Evolutionary conservation across 129 eudicot genomes (phyloP).

Genomic region (Flaveria brownii): DNA sequence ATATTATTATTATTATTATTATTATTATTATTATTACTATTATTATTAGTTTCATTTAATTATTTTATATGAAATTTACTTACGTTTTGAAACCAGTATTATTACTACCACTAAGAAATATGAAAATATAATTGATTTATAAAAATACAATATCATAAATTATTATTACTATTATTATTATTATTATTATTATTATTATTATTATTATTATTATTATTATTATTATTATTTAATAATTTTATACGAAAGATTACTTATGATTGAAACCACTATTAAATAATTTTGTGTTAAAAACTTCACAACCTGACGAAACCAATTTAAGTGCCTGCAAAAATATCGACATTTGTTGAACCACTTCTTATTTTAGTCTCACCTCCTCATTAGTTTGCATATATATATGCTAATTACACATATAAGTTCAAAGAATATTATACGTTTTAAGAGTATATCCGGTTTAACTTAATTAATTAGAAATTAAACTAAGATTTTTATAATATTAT

Average conservation of each 20-base stretch:
- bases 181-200: too few relatives aligned
- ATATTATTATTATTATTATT: too few relatives aligned
- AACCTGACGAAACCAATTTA: too few relatives aligned
- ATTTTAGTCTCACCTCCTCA: slow-evolving; percentile 18
- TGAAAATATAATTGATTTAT: too few relatives aligned
- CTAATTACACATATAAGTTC: background rate
- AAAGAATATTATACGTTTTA: background rate
- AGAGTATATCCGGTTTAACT: background rate
- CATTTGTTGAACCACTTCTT: slow-evolving; percentile 33
- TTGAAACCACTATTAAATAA: background rate
- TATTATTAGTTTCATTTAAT: too few relatives aligned
- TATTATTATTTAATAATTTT: background rate
- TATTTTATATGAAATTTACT: too few relatives aligned
- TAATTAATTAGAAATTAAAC: background rate
- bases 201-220: background rate
- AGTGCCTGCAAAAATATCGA: background rate
- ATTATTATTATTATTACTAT: too few relatives aligned
- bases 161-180: too few relatives aligned
- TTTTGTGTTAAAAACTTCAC: background rate
- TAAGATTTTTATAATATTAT: background rate
- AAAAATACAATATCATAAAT: too few relatives aligned
- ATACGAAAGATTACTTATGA: background rate
- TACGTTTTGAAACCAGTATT: too few relatives aligned
- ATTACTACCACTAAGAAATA: too few relatives aligned
- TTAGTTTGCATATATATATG: background rate